phyloP scores from a whole-genome alignment of 257 asterid species.

The Fraxinus quadrangulata region DNA sequence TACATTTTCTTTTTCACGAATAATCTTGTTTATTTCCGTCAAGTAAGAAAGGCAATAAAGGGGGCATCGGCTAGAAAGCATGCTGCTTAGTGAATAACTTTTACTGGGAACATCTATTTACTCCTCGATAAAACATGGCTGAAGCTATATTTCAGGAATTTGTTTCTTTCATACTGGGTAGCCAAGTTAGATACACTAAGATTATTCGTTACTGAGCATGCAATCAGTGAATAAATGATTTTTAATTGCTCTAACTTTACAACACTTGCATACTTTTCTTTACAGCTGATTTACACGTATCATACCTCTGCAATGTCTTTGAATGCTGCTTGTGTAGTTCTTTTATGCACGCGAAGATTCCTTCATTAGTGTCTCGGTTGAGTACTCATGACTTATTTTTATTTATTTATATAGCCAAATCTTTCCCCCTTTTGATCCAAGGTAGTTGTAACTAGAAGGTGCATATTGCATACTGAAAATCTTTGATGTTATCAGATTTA shows the following conservation, averaged over 20 bases:
- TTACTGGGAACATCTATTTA: neutral
- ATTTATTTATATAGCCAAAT: neutral
- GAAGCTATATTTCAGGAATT: neutral
- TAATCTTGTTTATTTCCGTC: neutral
- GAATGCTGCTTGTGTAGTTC: neutral
- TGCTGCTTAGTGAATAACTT: neutral
- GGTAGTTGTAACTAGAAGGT: neutral
- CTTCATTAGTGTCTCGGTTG: neutral
- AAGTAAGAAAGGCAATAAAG: neutral
- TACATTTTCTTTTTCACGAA: neutral
- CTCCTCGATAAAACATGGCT: neutral
- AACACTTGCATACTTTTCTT: neutral
- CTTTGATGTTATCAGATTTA: neutral
- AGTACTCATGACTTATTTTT: neutral
- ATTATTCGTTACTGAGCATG: neutral
- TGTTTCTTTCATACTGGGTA: neutral
- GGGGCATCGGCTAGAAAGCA: neutral
- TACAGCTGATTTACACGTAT: too few relatives aligned
- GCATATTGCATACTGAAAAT: neutral
- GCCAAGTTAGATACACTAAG: neutral
- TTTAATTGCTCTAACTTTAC: neutral
- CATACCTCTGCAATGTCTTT: neutral
- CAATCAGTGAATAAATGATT: neutral
- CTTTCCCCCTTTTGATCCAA: neutral
- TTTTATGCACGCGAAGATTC: neutral